phyloP scores from a whole-genome alignment of 2,329 filamentous ascomycete species.

The Cercospora citrullina region DNA sequence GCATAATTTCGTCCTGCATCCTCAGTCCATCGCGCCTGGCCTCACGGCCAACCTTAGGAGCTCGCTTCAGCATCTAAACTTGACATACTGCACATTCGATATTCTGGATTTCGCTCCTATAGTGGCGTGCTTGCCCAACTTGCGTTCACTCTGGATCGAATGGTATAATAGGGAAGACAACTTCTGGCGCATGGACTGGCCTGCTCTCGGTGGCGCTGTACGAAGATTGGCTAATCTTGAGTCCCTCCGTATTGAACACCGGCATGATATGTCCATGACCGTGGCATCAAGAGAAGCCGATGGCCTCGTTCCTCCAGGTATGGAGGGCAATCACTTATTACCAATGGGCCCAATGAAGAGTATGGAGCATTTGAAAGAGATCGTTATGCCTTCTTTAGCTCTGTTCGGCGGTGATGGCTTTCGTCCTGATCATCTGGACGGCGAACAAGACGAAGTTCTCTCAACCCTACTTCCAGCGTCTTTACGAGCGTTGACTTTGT shows the following conservation, averaged over 20 bases:
- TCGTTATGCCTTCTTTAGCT: background rate
- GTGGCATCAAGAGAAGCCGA: background rate
- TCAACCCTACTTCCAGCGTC: conserved; percentile 2
- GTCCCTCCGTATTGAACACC: background rate
- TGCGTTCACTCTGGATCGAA: background rate
- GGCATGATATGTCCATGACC: background rate
- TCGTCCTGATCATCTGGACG: background rate
- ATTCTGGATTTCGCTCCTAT: background rate
- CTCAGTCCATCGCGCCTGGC: background rate
- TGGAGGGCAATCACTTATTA: background rate
- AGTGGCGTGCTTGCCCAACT: background rate
- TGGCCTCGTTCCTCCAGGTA: background rate
- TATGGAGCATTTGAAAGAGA: background rate
- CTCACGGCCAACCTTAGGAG: background rate
- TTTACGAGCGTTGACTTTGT: background rate
- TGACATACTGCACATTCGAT: background rate
- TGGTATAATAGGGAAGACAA: background rate
- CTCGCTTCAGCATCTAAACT: background rate
- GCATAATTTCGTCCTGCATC: background rate
- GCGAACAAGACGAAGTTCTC: background rate
- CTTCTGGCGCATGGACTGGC: conserved; percentile 9
- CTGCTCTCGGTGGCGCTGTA: background rate
- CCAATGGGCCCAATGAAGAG: background rate
- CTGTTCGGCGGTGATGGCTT: conserved; percentile 5
- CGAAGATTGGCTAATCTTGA: background rate